Base-by-base conservation (phyloP, 2,329 filamentous ascomycete genomes). In the Stemphylium vesicarium region DNA sequence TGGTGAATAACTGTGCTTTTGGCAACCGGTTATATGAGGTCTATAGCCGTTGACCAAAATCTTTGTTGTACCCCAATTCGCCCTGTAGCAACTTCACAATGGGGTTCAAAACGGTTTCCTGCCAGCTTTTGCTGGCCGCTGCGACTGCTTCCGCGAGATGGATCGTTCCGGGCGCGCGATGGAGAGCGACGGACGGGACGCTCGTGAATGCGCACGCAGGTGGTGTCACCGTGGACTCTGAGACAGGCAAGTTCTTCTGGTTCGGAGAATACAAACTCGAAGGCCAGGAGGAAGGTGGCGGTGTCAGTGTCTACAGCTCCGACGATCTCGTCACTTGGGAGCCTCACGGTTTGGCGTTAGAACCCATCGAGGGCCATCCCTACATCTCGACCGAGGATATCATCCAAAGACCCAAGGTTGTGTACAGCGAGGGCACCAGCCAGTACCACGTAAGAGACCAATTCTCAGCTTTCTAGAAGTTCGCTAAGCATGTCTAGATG, bases 221-320 rank as follows among this genome's bases (percentile, higher is more conserved):
- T 1, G 81, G 80, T 11, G 75, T 88, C 6, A 80, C 80, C 0
- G 67, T 82, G 0, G 83, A 87, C 36, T 70, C 81, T 35, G 77
- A 79, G 4, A 79, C 79, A 0, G 81, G 81, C 13, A 83, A 79
- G 55, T 88, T 85, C 67, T 87, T 81, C 72, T 82, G 80, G 78
- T 87, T 87, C 51, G 85, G 85, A 32, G 85, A 88, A 65, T 83
- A 85, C 73, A 88, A 88, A 72, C 73, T 79, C 10, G 70, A 87
- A 60, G 83, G 80, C 0, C 82, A 85, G 57, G 78, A 77, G 7
- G 85, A 88, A 63, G 85, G 85, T 9, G 85, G 83, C 0, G 85
- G 85, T 15, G 73, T 88, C 0, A 82, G 82, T 0, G 85, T 86
- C 0, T 74, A 74, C 57, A 86, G 83, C 65, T 87, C 85, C 0